Evolutionary conservation across 2,329 filamentous ascomycete genomes (phyloP), one percentile per base, ranked within the genome.

Genomic region (Pseudovirgaria hyperparasitica): DNA sequence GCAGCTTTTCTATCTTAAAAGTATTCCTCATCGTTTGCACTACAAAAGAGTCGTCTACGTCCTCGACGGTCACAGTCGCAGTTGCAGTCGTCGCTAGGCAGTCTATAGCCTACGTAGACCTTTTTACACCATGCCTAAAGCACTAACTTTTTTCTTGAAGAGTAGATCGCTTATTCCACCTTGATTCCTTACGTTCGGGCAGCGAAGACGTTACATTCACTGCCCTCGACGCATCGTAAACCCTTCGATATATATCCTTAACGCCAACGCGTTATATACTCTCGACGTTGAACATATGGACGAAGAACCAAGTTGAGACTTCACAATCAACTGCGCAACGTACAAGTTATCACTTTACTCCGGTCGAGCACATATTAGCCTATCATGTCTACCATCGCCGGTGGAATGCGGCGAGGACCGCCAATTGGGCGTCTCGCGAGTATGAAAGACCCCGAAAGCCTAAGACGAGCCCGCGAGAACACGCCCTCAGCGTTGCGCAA

Each of bases 361-460:
- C 5, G 9, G 10, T 22, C 26, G 11, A 24, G 9, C 10, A 11
- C 11, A 15, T 23, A 16, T 12, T 31, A 29, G 33, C n/a, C n/a
- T n/a, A n/a, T n/a, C n/a, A n/a, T n/a, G n/a, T n/a, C n/a, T n/a
- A n/a, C 22, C 22, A 32, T 32, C 26, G 29, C 26, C 30, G 19
- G 26, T n/a, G 26, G 23, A 10, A 22, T 27, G 15, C 30, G 30
- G 10, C 30, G 26, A 5, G 14, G 20, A 22, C 37, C 20, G 32
- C 37, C 24, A 18, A 32, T 37, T 9, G 30, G 31, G 16, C 48
- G 45, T 24, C 42, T 52, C 19, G 29, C 31, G n/a, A 39, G 40
- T 15, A 37, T 50, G 25, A 43, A 43, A 20, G 28, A 36, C 29
- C 24, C 31, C 19, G n/a, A 27, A 32, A 11, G 37, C 32, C 27